Evolutionary conservation across 495 filamentous ascomycete species (phyloP), one percentile per base, ranked within the genome.

Genomic region (Sordaria brevicollis): DNA sequence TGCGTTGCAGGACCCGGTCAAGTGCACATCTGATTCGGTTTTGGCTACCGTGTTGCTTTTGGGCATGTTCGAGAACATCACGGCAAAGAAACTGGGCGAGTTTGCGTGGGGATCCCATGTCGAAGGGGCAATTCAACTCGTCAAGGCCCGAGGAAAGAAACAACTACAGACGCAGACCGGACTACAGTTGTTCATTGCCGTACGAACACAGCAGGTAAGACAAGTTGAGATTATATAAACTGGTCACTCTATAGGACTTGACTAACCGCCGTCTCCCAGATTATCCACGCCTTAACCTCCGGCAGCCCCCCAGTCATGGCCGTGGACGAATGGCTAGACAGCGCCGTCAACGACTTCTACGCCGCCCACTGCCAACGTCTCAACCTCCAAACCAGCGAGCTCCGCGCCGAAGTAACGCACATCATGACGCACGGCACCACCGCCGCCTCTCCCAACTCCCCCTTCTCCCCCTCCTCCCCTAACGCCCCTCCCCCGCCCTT

Each of bases 1-100:
- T 1, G 85, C 88, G 1, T 77, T 92, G 39, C 77, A 82, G 65
- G 80, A 84, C 35, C 83, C 84, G 33, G 73, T 81, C 10, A 25
- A 35, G 67, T 72, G 65, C 41, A 65, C 25, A 25, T 77, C 84
- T 25, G 86, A 91, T 70, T 80, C 83, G 41, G 86, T 87, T 13
- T 75, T 92, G n/a, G 85, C 88, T 34, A 81, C 88, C 0, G 85
- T 91, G 29, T 77, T 92, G 41, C 74, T 90, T 34, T 78, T 91
- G 54, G 87, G 86, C 0, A 83, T 88, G 67, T 41, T 72, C 81
- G 21, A 83, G 81, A 85, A 80, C 62, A 83, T 86, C 34, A 79
- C 82, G 17, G 80, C 83, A 1, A 82, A 78, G 54, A 79, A 82
- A 54, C 75, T 81, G 35, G 81, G 79, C 35, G 78, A 81, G 54